These are phyloP conservation scores for Sanghuangporus baumii DNA, from an alignment of 1,284 basidiomycete species.

Conservation along the genomic window DNA sequence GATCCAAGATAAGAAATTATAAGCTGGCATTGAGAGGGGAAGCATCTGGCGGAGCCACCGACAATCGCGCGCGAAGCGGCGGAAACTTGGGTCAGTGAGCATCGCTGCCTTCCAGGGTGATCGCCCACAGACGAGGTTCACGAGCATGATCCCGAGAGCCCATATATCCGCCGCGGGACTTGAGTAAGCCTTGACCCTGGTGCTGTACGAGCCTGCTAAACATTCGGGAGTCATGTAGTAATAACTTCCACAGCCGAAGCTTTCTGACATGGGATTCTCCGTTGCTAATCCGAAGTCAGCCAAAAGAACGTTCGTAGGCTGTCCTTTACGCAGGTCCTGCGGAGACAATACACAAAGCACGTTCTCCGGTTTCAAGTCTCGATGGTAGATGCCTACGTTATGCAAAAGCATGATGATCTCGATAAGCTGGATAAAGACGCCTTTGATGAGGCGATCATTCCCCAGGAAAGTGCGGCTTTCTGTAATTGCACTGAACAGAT, in stretches of 20 bases:
- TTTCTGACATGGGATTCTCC: constrained; percentile 34
- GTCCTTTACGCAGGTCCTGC: constrained; percentile 1
- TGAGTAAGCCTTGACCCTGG: constrained; percentile 36
- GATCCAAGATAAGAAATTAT: constrained; percentile 30
- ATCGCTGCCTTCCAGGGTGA: constrained; percentile 66
- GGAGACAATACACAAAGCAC: constrained; percentile 42
- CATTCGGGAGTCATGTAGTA: constrained; percentile 70
- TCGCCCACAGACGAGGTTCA: constrained; percentile 61
- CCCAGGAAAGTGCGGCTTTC: constrained; percentile 42
- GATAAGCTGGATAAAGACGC: constrained; percentile 53
- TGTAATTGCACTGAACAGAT: constrained; percentile 61
- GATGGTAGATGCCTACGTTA: constrained; percentile 54
- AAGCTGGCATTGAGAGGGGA: constrained; percentile 38
- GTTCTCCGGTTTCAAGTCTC: constrained; percentile 75
- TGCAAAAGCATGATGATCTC: constrained; percentile 62
- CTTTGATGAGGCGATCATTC: constrained; percentile 44
- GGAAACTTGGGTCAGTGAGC: constrained; percentile 52
- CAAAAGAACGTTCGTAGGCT: constrained; percentile 40
- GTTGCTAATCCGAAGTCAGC: constrained; percentile 74
- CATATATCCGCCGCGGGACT: constrained; percentile 60
- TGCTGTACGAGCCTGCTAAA: constrained; percentile 36
- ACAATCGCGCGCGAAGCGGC: constrained; percentile 42
- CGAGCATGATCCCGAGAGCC: constrained; percentile 64
- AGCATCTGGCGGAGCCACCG: constrained; percentile 43
- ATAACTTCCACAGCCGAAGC: constrained; percentile 49